phyloP scores from a whole-genome alignment of 805 yeast species.

The Barnettozyma botsteinii region DNA sequence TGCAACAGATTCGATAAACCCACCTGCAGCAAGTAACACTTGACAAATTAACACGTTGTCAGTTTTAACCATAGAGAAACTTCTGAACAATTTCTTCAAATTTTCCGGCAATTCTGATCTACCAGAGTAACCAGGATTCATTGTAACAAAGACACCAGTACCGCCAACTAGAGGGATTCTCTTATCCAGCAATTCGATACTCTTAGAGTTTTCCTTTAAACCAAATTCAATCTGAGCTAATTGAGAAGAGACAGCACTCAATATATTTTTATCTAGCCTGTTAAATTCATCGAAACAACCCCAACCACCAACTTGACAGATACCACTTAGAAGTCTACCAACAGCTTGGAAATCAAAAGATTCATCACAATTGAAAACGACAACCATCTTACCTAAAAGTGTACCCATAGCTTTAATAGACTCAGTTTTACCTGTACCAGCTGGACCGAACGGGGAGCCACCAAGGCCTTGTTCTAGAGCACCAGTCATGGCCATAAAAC shows the following conservation, averaged over 20 bases:
- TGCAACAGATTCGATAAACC: constrained; percentile 45
- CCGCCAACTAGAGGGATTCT: constrained; percentile 35
- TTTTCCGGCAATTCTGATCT: constrained; percentile 82
- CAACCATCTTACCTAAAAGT: constrained; percentile 70
- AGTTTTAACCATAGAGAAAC: constrained; percentile 68
- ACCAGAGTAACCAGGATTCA: constrained; percentile 88
- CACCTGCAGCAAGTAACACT: constrained; percentile 67
- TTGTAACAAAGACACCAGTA: constrained; percentile 79
- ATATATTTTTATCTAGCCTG: constrained; percentile 59
- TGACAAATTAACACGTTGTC: constrained; percentile 65
- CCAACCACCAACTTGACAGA: constrained; percentile 85
- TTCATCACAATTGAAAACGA: constrained; percentile 91
- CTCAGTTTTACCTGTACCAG: constrained; percentile 97
- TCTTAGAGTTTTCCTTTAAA: constrained; percentile 22
- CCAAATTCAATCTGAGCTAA: constrained; percentile 66
- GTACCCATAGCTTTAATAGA: constrained; percentile 79
- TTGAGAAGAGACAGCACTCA: constrained; percentile 83
- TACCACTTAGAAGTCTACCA: constrained; percentile 69
- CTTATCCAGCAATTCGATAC: constrained; percentile 40
- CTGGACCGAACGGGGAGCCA: constrained; percentile 93
- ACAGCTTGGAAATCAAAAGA: constrained; percentile 76
- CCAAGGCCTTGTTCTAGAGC: constrained; percentile 72
- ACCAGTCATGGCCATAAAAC: constrained; percentile 64
- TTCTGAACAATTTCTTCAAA: constrained; percentile 69
- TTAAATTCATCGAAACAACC: constrained; percentile 96